These are phyloP conservation scores for Lichenothelia convexa DNA, from an alignment of 495 filamentous ascomycete species.

Conservation along the genomic window DNA sequence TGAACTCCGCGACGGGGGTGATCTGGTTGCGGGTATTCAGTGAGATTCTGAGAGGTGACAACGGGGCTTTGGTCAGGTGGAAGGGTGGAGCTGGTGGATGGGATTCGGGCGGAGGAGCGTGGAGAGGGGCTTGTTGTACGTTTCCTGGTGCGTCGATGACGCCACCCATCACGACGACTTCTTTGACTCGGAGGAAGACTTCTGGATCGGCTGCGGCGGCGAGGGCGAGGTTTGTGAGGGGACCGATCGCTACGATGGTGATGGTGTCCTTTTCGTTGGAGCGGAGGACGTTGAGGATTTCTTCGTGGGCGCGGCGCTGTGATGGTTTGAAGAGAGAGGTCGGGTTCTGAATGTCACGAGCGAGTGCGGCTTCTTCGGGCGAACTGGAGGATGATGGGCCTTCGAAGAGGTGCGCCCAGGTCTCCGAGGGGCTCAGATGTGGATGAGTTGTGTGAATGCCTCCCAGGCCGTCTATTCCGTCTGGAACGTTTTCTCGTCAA, in stretches of 20 bases:
- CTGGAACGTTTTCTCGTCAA: conserved; percentile 24
- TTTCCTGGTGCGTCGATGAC: conserved; percentile 67
- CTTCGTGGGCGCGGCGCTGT: conserved; percentile 48
- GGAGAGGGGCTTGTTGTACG: conserved; percentile 20
- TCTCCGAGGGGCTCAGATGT: conserved; percentile 62
- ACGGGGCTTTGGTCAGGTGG: conserved; percentile 16
- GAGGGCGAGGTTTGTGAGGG: conserved; percentile 76
- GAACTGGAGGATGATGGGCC: conserved; percentile 25
- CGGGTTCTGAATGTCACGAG: conserved; percentile 18
- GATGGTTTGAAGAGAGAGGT: conserved; percentile 50
- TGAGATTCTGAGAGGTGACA: conserved; percentile 11
- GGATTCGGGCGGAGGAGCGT: conserved; percentile 3
- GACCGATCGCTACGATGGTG: conserved; percentile 76
- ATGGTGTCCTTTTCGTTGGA: conserved; percentile 68
- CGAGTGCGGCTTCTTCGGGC: conserved; percentile 17
- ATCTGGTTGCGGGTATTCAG: conserved; percentile 24
- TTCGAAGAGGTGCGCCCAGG: conserved; percentile 71
- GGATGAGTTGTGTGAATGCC: conserved; percentile 76
- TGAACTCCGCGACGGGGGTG: conserved; percentile 33
- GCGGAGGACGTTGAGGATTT: conserved; percentile 67
- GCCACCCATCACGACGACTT: conserved; percentile 94
- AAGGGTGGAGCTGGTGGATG: conserved; percentile 10
- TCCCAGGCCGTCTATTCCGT: conserved; percentile 78
- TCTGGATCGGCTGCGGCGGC: conserved; percentile 72
- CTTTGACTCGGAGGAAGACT: conserved; percentile 72